A percentile compares a stretch with the other conserved stretches of the same genome.
These are phyloP conservation scores for Aeschynomene evenia DNA, from an alignment of 306 rosid species.

Conservation along the genomic window DNA sequence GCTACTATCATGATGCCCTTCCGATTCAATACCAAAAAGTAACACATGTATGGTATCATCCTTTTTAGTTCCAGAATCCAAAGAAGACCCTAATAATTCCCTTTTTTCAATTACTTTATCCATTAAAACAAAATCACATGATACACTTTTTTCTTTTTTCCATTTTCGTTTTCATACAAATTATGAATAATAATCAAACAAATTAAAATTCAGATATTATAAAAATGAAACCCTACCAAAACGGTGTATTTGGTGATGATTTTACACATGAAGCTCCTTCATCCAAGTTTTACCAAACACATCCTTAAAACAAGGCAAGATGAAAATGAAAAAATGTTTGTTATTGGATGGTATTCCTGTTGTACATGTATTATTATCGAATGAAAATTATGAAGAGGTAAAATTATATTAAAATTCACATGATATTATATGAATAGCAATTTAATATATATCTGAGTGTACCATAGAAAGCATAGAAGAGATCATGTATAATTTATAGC, in stretches of 20 bases:
- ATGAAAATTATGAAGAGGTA: neutral
- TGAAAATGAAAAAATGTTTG: too few relatives aligned
- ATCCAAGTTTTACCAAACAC: too few relatives aligned
- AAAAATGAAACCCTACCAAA: too few relatives aligned
- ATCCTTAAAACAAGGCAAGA: too few relatives aligned
- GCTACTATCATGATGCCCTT: neutral
- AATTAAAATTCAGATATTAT: neutral
- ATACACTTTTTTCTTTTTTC: too few relatives aligned
- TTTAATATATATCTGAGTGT: neutral
- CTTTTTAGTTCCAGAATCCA: neutral
- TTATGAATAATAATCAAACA: neutral
- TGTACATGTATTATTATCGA: neutral
- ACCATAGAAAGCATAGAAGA: neutral
- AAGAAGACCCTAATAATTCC: slow-evolving; percentile 4
- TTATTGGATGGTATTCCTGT: too few relatives aligned
- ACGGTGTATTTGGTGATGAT: too few relatives aligned
- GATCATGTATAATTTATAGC: neutral
- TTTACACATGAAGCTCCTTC: too few relatives aligned
- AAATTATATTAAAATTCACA: neutral
- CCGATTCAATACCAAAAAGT: neutral
- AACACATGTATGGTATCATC: too few relatives aligned
- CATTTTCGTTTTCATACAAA: neutral
- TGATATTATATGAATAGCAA: neutral
- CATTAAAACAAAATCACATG: neutral
- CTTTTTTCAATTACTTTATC: neutral